Base-by-base conservation (phyloP, 164 flowering plant species). In the Piper longum region DNA sequence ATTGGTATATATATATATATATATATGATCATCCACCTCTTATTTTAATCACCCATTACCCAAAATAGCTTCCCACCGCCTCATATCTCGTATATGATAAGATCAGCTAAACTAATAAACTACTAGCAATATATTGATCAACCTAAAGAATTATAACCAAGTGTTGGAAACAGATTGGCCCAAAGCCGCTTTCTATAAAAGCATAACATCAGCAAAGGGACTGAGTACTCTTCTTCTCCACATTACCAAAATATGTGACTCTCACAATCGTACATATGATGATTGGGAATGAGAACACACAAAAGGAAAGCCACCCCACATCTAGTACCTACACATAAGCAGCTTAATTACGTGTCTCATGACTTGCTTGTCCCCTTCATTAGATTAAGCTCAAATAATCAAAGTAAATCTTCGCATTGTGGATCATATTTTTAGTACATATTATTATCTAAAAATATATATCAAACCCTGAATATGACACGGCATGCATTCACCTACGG, bases 151-250 rank as follows among this genome's bases (percentile, higher is more conserved):
- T 6, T 44, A 44, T 3, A 11, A 71, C 79, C 85, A 82, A 39
- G 41, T 80, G 85, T 57, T 57, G 2, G 17, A 5, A 3, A 2
- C 13, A 41, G 61, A 83, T 77, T 78, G 82, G 85, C 17, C 26
- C 9, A 12, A 18, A 18, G 79, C 76, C 72, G 43, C 63, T 81
- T 71, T 85, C 82, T 14, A 14, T 44, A 72, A 54, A 41, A 5
- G 36, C 36, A 5, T 64, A 76, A 67, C 76, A 65, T 71, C 77
- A 48, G 52, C 52, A 64, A 48, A 56, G 79, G 76, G 74, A 79
- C 85, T 81, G 73, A 73, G 67, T 64, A 48, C 62, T 43, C 62
- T 51, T 67, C 66, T 62, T 66, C 70, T 36, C 7, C 8, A 42
- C 60, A 57, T 14, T 36, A 48, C 12, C 60, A 59, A 54, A 45